Percentiles rank a stretch among this genome's conserved stretches.
These are phyloP conservation scores for Hanseniaspora occidentalis DNA, from an alignment of 805 yeast species.

Conservation along the genomic window DNA sequence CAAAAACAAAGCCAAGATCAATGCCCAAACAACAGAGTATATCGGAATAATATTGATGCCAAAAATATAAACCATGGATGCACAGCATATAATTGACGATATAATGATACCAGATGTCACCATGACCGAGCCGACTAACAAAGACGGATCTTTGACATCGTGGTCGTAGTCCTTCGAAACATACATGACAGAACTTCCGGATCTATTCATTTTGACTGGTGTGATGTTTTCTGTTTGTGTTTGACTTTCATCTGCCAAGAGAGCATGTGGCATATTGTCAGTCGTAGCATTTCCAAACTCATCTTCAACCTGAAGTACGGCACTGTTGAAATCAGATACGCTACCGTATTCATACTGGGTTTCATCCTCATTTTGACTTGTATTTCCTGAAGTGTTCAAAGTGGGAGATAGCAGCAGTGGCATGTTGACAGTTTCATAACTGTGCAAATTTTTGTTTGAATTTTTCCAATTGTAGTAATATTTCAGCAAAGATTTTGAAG, in stretches of 20 bases:
- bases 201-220: constrained; percentile 9
- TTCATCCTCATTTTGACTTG: neutral
- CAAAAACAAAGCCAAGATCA: constrained; percentile 61
- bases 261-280: neutral
- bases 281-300: neutral
- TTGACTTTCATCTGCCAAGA: neutral
- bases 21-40: constrained; percentile 55
- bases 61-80: constrained; percentile 54
- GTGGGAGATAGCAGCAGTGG: neutral
- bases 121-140: constrained; percentile 37
- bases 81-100: constrained; percentile 57
- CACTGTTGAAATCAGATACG: neutral
- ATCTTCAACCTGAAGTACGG: neutral
- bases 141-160: constrained; percentile 29
- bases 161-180: constrained; percentile 23
- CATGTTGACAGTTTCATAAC: neutral
- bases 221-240: constrained; percentile 9
- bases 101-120: constrained; percentile 48
- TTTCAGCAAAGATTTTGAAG: constrained; percentile 30
- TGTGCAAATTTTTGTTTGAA: neutral
- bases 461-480: constrained; percentile 6
- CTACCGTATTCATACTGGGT: neutral
- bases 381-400: neutral
- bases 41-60: constrained; percentile 53
- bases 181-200: constrained; percentile 15